Base-by-base conservation (phyloP, 345 rosid species). In the Barbarea vulgaris region DNA sequence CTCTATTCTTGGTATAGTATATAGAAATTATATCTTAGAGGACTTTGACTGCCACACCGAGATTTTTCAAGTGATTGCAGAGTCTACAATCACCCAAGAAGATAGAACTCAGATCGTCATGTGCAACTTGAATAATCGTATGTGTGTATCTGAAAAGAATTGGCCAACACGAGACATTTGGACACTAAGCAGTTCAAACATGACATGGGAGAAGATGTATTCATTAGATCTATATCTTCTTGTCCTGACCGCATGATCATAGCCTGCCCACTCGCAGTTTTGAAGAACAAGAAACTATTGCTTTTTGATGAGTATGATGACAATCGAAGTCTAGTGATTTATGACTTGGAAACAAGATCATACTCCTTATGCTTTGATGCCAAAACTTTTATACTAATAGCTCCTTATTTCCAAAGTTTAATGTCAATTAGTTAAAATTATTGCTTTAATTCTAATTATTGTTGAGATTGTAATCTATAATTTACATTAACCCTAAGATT, bases 21-120 rank as follows among this genome's bases (percentile, higher is more conserved):
- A 25, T 8, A 25, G 1, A 24, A 14, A 2, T 14, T 14, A 6
- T 1, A 42, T 42, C 18, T 42, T 42, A 42, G 47, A 42, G 47
- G 47, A 14, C 47, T 62, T 62, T 9, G 51, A 62, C 41, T 62
- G 67, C 51, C 51, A 61, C 50, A 61, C 51, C 67, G 67, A 62
- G 34, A 15, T 41, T 7, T 62, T 62, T 24, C 51, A 41, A 62
- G 33, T 41, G 51, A 24, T 62, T 41, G 15, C 67, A 15, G 13
- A 39, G 27, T 41, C 34, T 9, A 51, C 67, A 24, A 15, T 62
- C 27, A 41, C 34, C n/a, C 34, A 41, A 42, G 52, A 62, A 9
- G 22, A 64, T 30, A 24, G 19, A 47, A 17, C 1, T 4, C 27
- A 1, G 1, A 18, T 64, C 56, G 13, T 28, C 41, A 46, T 64